Evolutionary conservation across 805 yeast genomes (phyloP), one percentile per base, ranked within the genome.

Genomic region (Suhomyces prunicola): DNA sequence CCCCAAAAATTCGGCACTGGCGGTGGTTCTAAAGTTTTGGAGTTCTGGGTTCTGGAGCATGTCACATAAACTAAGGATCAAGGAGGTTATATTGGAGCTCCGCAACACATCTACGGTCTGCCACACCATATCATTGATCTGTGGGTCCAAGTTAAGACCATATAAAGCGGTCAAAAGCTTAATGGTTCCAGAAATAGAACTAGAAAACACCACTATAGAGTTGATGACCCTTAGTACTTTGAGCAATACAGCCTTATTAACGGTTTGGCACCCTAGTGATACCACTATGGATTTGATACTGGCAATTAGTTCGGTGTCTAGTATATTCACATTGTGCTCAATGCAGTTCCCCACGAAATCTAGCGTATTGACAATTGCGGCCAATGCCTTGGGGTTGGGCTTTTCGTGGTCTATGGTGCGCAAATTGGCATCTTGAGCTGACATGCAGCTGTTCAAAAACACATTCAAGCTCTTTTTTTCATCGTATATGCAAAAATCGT

Each of bases 401-500:
- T 24, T 42, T 7, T 24, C 46, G 19, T 10, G 27, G 10, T 42
- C 46, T 2, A 42, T 12, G 4, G 15, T 7, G 5, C 46, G 19
- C 13, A 42, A 42, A 12, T 13, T 19, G 9, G 19, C 8, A 31
- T 10, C 24, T 17, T 39, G 42, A 5, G 42, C 42, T 22, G 41
- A n/a, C 48, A 36, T 22, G 8, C 15, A 26, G 23, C 42, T 17
- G 27, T 52, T 62, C 10, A 39, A 42, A 40, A 65, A 65, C 8
- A 50, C 50, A 17, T 57, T 50, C 52, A 73, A 60, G 50, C 63
- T 61, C 15, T 60, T 58, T 4, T 62, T 63, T 17, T 63, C 67
- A 50, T 79, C 79, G 26, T 78, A 72, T 15, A 80, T 70, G 60
- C 78, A 76, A 51, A 80, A 71, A 51, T 81, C 85, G 54, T 78